These are phyloP conservation scores for Jacaranda copaia DNA, from an alignment of 257 asterid genomes.

Conservation along the genomic window DNA sequence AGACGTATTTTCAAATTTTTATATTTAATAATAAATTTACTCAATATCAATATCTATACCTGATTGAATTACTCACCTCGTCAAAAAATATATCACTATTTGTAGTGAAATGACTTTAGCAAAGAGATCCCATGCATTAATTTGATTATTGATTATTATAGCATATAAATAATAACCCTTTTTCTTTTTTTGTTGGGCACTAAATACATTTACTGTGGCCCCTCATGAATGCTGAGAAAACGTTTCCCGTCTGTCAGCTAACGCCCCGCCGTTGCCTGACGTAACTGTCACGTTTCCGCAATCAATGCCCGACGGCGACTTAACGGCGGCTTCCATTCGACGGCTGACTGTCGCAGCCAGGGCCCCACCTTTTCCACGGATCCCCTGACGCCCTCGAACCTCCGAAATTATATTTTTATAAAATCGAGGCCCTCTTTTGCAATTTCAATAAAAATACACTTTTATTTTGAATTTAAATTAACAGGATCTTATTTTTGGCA, in stretches of 20 bases:
- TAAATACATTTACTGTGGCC: too few species aligned
- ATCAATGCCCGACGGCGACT: slow-evolving; percentile 49
- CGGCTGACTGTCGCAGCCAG: slow-evolving; percentile 31
- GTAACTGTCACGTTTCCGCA: slow-evolving; percentile 42
- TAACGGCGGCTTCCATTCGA: slow-evolving; percentile 44
- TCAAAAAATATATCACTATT: too few species aligned
- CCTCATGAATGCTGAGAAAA: slow-evolving; percentile 21
- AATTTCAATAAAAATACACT: slow-evolving; percentile 29
- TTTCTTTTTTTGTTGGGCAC: too few species aligned
- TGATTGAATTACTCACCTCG: too few species aligned
- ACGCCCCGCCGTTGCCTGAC: slow-evolving; percentile 48
- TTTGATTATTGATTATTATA: too few species aligned
- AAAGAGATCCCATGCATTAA: too few species aligned
- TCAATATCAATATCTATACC: too few species aligned
- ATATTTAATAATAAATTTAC: too few species aligned
- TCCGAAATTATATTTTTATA: slow-evolving; percentile 38
- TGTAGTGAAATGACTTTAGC: too few species aligned
- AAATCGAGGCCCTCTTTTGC: slow-evolving; percentile 38
- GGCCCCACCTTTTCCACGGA: slow-evolving; percentile 40
- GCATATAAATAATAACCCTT: too few species aligned
- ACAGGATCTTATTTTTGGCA: slow-evolving; percentile 38
- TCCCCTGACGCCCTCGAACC: slow-evolving; percentile 39
- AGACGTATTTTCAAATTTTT: too few species aligned
- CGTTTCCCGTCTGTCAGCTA: slow-evolving; percentile 48
- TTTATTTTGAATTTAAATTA: slow-evolving; percentile 12